Base-by-base conservation (phyloP, 2,329 filamentous ascomycete species). In the Trichoderma lentiforme region DNA sequence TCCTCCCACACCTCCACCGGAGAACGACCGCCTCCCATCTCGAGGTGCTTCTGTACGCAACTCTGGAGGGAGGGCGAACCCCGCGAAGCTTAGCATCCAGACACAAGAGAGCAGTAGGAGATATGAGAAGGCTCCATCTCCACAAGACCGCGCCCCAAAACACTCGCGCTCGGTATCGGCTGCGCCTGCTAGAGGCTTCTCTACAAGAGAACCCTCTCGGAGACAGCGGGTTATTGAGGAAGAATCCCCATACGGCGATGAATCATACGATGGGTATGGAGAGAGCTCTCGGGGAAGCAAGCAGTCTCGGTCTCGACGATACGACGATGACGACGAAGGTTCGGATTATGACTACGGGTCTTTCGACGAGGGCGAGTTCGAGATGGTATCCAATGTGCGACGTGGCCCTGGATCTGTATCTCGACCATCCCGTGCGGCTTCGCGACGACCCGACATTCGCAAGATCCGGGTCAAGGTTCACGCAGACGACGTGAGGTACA, bases 1-100 rank as follows among this genome's bases (percentile, higher is more conserved):
- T 84, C 96, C 96, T 21, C 96, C 96, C n/a, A 98, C 96, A n/a
- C 96, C 96, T 53, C 96, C 96, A 7, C 96, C 96, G 6, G 96
- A 99, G 84, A 89, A 89, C 74, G 94, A 98, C 76, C 92, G 91
- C 57, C 43, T 32, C 28, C 84, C 87, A 76, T 87, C 83, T 74
- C 85, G 89, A 26, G 88, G 84, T 66, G 85, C 85, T 32, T 91
- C 89, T n/a, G 87, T 91, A 63, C 87, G 89, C 72, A 90, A 85
- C 76, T 28, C 34, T 39, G 89, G 88, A 3, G 83, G 85, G 62
- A 91, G 88, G 74, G 89, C 88, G 47, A 85, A 86, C 82, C 87
- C 86, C n/a, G 85, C 88, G 28, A 89, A 88, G 76, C 85, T 91
- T 73, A 90, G 89, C 75, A 91, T 91, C 63, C 88, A 89, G 71